Base-by-base conservation (phyloP, 805 yeast genomes). In the Groenewaldozyma salmanticensis region DNA sequence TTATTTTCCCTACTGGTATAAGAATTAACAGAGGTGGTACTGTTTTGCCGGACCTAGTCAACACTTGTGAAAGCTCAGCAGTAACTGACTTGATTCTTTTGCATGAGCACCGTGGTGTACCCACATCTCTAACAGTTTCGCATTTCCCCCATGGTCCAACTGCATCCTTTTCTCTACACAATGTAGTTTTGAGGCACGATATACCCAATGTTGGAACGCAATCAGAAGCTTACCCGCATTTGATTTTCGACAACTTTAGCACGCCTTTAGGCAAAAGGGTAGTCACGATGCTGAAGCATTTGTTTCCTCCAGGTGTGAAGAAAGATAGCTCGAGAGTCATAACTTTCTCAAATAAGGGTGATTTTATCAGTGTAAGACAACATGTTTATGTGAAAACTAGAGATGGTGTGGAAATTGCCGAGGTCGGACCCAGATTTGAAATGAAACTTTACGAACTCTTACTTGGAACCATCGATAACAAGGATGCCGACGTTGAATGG, bases 101-200 rank as follows among this genome's bases (percentile, higher is more conserved):
- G 18, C 97, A 92, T 59, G 99, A 92, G 59, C 98, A 92, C 63
- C 74, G 99, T 64, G 99, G 99, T 74, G 90, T 85, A 0, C 99
- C 99, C 39, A 88, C 96, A 0, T 84, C 96, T 1, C 55, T 92
- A 45, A 90, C 97, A 1, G 66, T 92, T 21, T 80, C 92, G 27
- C 99, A 92, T 67, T 83, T 92, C 60, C 99, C 98, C 3, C 95
- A 92, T 59, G 99, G 99, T 0, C 99, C 98, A 16, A 83, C 96
- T 2, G 94, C 92, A 27, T 80, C 83, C 35, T 92, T 92, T 69
- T 84, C 96, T 7, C 67, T 92, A 43, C 97, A 92, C 63, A 92
- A 92, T 55, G 97, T 92, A 40, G 87, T 85, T 20, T 68, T 92
- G 43, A 79, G 97, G 61, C 99, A 92, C 61, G 99, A 92, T 64